Base-by-base conservation (phyloP, 495 filamentous ascomycete genomes). In the Hypoxylon perforatum region DNA sequence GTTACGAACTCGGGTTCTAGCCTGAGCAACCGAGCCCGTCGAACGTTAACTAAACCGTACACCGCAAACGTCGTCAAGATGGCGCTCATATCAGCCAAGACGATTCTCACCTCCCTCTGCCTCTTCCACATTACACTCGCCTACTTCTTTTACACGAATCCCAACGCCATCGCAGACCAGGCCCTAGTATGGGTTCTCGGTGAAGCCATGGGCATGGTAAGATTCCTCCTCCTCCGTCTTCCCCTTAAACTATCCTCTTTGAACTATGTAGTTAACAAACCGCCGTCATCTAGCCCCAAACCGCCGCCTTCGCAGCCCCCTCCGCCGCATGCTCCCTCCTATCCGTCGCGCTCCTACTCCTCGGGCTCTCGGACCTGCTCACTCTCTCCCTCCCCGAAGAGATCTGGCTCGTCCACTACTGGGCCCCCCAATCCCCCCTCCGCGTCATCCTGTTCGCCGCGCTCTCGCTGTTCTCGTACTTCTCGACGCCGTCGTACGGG, bases 111-210 rank as follows among this genome's bases (percentile, higher is more conserved):
- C 66, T 87, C 86, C 35, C 80, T 96, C 61, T 90, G 88, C 67
- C 84, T 96, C 75, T 90, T 94, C 81, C 89, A 94, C 76, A 77
- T 95, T 61, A 90, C 91, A 17, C 83, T 94, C 22, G 90, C 86
- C 71, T 93, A 88, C 77, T 92, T 93, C 84, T 89, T 96, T 79
- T 84, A 93, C 72, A 88, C 85, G 51, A 86, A 83, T 22, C 93
- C 93, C 3, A 73, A 76, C 36, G 77, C 82, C 58, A 84, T 97
- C 63, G 86, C 89, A 42, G 89, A 95, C 71, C 92, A 93, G 55
- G 89, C 91, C 42, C 68, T 96, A 9, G 91, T 96, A 51, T 94
- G 87, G 69, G 85, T 97, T 41, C 78, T 96, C 12, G 93, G 93
- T 42, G 92, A 95, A 74, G 83, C 92, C 42, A 88, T 95, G 86